These are phyloP conservation scores for Malassezia brasiliensis DNA, from an alignment of 1,284 basidiomycete species.

Conservation along the genomic window DNA sequence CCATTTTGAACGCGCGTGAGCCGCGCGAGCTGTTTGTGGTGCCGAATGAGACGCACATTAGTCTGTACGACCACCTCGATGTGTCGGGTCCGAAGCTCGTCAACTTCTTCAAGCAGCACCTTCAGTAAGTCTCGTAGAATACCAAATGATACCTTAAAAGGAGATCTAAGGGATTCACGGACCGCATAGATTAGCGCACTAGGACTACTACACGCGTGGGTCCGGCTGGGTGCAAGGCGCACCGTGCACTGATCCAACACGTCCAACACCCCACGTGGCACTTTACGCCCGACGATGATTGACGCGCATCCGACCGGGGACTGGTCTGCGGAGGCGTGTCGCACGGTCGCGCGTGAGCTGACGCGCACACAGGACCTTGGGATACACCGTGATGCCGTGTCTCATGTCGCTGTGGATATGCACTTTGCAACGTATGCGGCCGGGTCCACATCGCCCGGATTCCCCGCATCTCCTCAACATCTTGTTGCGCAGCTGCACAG, in stretches of 20 bases:
- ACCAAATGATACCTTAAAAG: no score
- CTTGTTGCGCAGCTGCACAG: constrained; percentile 98
- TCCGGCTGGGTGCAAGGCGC: no score
- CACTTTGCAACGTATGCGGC: constrained; percentile 82
- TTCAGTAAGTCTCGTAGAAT: background rate
- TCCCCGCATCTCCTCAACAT: constrained; percentile 94
- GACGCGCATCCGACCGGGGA: constrained; percentile 27
- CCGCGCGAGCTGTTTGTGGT: background rate
- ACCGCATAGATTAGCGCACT: no score
- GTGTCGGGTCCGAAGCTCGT: background rate
- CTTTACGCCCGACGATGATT: background rate
- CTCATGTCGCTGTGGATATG: constrained; percentile 86
- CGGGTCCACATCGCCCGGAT: constrained; percentile 84
- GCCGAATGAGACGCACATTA: background rate
- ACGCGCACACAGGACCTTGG: constrained; percentile 43
- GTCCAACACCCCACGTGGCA: background rate
- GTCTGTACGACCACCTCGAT: background rate
- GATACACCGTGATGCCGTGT: constrained; percentile 52
- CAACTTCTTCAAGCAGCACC: background rate
- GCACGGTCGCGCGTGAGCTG: constrained; percentile 42
- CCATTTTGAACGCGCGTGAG: background rate
- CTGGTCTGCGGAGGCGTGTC: constrained; percentile 46
- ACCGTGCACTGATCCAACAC: background rate
- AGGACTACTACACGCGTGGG: no score
- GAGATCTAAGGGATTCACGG: no score